phyloP scores from a whole-genome alignment of 192 early-diverging fungal genomes.

The Coemansia erecta region DNA sequence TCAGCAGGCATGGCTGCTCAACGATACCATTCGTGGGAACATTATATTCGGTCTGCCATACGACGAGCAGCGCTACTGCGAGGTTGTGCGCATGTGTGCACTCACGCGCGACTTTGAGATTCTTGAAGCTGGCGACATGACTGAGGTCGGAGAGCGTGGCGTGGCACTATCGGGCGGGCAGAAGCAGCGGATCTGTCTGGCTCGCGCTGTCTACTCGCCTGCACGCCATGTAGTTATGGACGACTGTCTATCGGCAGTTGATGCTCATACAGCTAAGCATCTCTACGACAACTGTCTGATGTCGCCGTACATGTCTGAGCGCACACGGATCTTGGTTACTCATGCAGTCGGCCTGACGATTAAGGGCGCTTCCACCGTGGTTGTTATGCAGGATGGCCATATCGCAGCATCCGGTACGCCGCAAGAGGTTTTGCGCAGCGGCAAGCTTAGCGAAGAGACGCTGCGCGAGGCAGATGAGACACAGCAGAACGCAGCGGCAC shows the following conservation, averaged over 20 bases:
- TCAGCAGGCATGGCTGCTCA: constrained; percentile 75
- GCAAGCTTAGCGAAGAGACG: constrained; percentile 37
- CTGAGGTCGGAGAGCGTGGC: constrained; percentile 91
- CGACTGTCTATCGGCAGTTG: constrained; percentile 94
- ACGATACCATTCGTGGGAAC: constrained; percentile 77
- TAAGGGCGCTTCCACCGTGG: constrained; percentile 54
- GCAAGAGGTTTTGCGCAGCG: constrained; percentile 28
- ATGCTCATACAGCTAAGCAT: constrained; percentile 90
- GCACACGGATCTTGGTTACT: constrained; percentile 91
- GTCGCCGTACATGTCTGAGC: constrained; percentile 60
- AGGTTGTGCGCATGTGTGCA: constrained; percentile 84
- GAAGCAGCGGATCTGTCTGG: constrained; percentile 81
- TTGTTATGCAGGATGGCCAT: constrained; percentile 66
- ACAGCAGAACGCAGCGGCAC: constrained; percentile 24
- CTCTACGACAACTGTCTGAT: constrained; percentile 76
- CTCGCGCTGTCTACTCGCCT: constrained; percentile 79
- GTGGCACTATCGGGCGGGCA: constrained; percentile 85
- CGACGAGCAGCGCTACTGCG: constrained; percentile 71
- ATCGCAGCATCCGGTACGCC: constrained; percentile 59
- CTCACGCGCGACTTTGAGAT: constrained; percentile 78
- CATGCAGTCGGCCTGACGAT: constrained; percentile 79
- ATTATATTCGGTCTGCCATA: constrained; percentile 82
- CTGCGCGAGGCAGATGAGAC: constrained; percentile 29
- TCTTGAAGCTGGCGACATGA: constrained; percentile 83
- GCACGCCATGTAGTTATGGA: constrained; percentile 76